Evolutionary conservation across 345 rosid genomes (phyloP), one percentile per base, ranked within the genome.

Genomic region (Geranium rotundifolium): DNA sequence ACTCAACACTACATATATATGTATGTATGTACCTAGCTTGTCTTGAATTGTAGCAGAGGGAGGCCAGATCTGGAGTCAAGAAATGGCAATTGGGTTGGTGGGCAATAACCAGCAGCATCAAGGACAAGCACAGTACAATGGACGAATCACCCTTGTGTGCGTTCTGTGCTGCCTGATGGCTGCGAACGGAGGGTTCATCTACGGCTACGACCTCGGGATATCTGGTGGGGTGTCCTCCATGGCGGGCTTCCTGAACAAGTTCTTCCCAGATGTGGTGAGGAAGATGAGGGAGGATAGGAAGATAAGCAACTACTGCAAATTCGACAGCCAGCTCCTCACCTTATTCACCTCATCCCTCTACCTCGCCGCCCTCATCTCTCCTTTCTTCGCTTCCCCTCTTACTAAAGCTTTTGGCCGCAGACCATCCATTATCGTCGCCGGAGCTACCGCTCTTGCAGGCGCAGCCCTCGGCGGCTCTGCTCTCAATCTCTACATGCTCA

Each of bases 261-360:
- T 63, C 66, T 63, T 63, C 66, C 66, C 2, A 0, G 9, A 17
- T 23, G 59, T 63, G 58, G 50, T 23, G 39, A 18, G 10, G 17
- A 63, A 13, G 5, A 54, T 49, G 58, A 52, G 54, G 18, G 39
- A 15, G 30, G 57, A 63, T 58, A 27, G 19, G 9, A 52, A 54
- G 6, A 54, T 49, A 37, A 63, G 57, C 41, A 54, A 63, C 57
- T 63, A 63, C 17, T 63, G 66, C 55, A 63, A 63, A 63, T 63
- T 49, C 17, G 66, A 63, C 59, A 54, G 4, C 58, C 66, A 63
- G 31, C 56, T 54, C 29, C 30, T 63, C 4, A 63, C 66, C 34
- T 30, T 18, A 17, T 63, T 63, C 66, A 52, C 65, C 23, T 63
- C 65, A 57, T 63, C 65, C 19, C n/a, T 63, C 19, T 63, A 63